Evolutionary conservation across 345 rosid genomes (phyloP).

Genomic region (Carallia pectinifolia): DNA sequence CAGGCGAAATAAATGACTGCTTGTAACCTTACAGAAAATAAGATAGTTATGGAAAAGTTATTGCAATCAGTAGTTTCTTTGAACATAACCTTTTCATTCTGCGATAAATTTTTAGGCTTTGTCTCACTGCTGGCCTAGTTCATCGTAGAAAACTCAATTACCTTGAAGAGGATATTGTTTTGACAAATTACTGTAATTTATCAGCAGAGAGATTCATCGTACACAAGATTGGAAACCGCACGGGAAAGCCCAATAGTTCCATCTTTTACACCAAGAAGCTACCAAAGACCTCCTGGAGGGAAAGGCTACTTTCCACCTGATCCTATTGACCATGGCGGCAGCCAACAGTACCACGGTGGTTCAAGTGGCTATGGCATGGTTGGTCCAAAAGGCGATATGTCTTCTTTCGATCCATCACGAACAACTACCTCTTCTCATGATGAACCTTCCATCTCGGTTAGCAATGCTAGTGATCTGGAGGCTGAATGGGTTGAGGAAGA

Average conservation of each 20-base stretch:
- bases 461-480: slow-evolving; percentile 92
- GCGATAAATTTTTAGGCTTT: no score
- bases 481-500: slow-evolving; percentile 92
- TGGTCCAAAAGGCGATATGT: slow-evolving; percentile 42
- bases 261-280: slow-evolving; percentile 68
- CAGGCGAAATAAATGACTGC: no score
- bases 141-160: no score
- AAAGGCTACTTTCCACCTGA: slow-evolving; percentile 70
- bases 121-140: no score
- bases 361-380: slow-evolving; percentile 53
- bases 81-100: no score
- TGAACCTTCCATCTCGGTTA: slow-evolving; percentile 83
- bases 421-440: slow-evolving; percentile 88
- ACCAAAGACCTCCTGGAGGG: slow-evolving; percentile 58
- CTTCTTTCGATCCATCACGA: slow-evolving; percentile 64
- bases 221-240: slow-evolving; percentile 69
- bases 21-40: no score
- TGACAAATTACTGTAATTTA: background rate
- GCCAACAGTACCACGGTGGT: slow-evolving; percentile 43
- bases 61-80: no score
- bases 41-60: no score
- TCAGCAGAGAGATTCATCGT: slow-evolving; percentile 73
- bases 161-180: background rate
- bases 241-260: slow-evolving; percentile 90
- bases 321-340: slow-evolving; percentile 56